Percentiles rank a stretch among this genome's conserved stretches.
These are phyloP conservation scores for Metschnikowia matae DNA, from an alignment of 805 yeast species.

Conservation along the genomic window DNA sequence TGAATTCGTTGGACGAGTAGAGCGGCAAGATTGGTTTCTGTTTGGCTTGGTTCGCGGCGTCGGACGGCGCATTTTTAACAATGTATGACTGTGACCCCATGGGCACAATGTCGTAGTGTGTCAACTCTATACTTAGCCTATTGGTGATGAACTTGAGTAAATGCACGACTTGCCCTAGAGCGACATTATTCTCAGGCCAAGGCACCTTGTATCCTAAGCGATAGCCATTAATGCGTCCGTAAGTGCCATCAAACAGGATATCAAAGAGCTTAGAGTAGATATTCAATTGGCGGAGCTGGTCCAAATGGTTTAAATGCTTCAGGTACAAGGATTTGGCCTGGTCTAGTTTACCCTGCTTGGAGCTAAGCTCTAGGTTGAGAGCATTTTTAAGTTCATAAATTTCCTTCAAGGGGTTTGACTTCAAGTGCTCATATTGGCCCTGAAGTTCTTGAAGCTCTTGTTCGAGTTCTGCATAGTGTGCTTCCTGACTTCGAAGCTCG, in stretches of 20 bases:
- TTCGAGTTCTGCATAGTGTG: constrained; percentile 42
- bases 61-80: constrained; percentile 37
- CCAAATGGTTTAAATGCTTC: constrained; percentile 59
- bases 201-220: constrained; percentile 76
- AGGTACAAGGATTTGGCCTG: constrained; percentile 62
- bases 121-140: constrained; percentile 51
- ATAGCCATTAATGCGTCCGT: constrained; percentile 84
- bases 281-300: constrained; percentile 67
- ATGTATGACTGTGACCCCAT: constrained; percentile 82
- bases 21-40: constrained; percentile 49
- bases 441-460: constrained; percentile 45
- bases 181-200: constrained; percentile 91
- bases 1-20: constrained; percentile 66
- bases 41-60: constrained; percentile 12
- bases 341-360: constrained; percentile 52
- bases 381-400: constrained; percentile 50
- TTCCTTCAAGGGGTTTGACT: constrained; percentile 44
- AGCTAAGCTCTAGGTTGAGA: constrained; percentile 49
- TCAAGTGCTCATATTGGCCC: constrained; percentile 28
- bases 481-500: constrained; percentile 38
- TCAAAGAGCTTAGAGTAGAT: constrained; percentile 80
- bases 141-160: constrained; percentile 61
- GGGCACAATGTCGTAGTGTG: constrained; percentile 66
- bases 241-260: constrained; percentile 64
- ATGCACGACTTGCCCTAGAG: constrained; percentile 77